phyloP scores from a whole-genome alignment of 441 rosid species.

The Populus hybrid region DNA sequence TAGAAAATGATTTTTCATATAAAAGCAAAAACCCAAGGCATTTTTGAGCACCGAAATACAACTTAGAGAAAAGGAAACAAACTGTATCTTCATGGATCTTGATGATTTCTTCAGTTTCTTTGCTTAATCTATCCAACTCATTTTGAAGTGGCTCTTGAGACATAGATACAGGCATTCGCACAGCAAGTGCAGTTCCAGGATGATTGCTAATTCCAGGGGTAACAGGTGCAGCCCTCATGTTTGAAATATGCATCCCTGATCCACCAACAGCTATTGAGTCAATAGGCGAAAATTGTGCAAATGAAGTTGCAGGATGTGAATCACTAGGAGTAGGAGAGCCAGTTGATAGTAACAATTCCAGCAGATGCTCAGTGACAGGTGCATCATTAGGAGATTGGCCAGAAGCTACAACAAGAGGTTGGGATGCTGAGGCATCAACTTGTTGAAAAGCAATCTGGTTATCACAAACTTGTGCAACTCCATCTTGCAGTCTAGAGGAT shows the following conservation, averaged over 20 bases:
- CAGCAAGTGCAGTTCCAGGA: slow-evolving; percentile 22
- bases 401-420: slow-evolving; percentile 29
- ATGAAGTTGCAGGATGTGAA: slow-evolving; percentile 21
- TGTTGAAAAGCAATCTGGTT: slow-evolving; percentile 26
- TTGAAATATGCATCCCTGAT: slow-evolving; percentile 18
- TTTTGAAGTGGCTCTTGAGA: slow-evolving; percentile 65
- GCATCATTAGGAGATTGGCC: slow-evolving; percentile 17
- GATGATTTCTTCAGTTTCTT: slow-evolving; percentile 44
- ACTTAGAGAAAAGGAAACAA: slow-evolving; percentile 21
- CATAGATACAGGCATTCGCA: slow-evolving; percentile 34
- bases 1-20: slow-evolving; percentile 15
- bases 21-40: not conserved
- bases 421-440: slow-evolving; percentile 28
- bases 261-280: slow-evolving; percentile 11
- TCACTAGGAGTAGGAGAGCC: slow-evolving; percentile 17
- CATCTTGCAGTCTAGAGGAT: slow-evolving; percentile 28
- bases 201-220: slow-evolving; percentile 24
- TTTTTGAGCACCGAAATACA: not conserved
- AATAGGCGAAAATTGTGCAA: slow-evolving; percentile 18
- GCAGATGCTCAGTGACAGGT: slow-evolving; percentile 7
- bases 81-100: slow-evolving; percentile 52
- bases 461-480: slow-evolving; percentile 30
- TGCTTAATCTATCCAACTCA: slow-evolving; percentile 67
- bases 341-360: not conserved
- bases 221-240: slow-evolving; percentile 20